A percentile compares a stretch with the other conserved stretches of the same genome.
These are phyloP conservation scores for Chalara sp. DNA, from an alignment of 2,329 filamentous ascomycete species.

Conservation along the genomic window DNA sequence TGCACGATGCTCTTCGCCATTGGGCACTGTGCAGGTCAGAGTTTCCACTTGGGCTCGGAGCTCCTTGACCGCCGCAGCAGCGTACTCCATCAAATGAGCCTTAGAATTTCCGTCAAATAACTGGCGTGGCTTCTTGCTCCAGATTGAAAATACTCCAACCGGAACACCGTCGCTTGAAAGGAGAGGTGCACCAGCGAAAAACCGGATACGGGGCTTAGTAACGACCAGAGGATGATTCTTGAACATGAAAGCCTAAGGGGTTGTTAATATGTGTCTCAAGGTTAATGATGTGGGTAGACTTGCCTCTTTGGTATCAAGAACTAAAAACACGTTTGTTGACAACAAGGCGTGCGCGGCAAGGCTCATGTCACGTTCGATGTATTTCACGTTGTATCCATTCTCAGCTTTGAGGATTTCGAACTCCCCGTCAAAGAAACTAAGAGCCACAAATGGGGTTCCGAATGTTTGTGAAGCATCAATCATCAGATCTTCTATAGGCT, in stretches of 20 bases:
- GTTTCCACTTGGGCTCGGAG: constrained; percentile 8
- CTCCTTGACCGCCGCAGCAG: constrained; percentile 12
- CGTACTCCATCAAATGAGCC: constrained; percentile 18
- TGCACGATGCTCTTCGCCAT: constrained; percentile 2
- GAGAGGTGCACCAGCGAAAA: constrained; percentile 31
- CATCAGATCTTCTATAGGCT: not conserved
- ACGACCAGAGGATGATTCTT: constrained; percentile 25
- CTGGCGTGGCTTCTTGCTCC: constrained; percentile 18
- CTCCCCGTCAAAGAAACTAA: constrained; percentile 28
- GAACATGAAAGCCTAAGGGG: constrained; percentile 31
- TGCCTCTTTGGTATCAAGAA: constrained; percentile 28
- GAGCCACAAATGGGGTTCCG: constrained; percentile 16
- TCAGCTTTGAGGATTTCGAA: constrained; percentile 28
- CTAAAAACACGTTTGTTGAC: constrained; percentile 25
- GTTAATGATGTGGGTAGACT: not conserved
- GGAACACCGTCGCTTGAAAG: constrained; percentile 22
- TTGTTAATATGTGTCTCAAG: constrained; percentile 1
- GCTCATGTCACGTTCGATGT: constrained; percentile 24
- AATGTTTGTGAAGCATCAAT: not conserved
- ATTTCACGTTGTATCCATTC: constrained; percentile 19
- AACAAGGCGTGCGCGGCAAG: constrained; percentile 31
- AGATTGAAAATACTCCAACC: constrained; percentile 28
- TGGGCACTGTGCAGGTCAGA: constrained; percentile 2
- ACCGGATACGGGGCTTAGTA: constrained; percentile 23
- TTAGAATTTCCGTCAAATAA: constrained; percentile 11